These are phyloP conservation scores for Polyplosphaeria fusca DNA, from an alignment of 495 filamentous ascomycete species.

Conservation along the genomic window DNA sequence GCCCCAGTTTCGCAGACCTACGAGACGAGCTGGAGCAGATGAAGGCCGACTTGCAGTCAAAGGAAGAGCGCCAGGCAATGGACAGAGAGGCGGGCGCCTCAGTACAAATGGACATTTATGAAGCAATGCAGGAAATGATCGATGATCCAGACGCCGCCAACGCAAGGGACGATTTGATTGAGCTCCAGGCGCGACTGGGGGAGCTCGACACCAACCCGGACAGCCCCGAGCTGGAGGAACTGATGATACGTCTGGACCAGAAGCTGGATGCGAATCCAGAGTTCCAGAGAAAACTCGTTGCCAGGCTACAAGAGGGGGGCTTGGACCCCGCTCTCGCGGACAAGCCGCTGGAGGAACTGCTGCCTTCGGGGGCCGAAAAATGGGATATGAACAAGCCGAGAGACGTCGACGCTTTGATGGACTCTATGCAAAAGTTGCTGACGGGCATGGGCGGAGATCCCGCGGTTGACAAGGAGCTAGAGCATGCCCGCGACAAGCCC, in stretches of 20 bases:
- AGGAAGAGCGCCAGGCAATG: neutral
- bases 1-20: conserved; percentile 18
- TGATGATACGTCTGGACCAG: neutral
- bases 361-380: neutral
- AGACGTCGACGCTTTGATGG: conserved; percentile 4
- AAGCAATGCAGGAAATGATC: conserved; percentile 9
- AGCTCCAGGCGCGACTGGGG: neutral
- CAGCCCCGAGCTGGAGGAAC: neutral
- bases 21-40: conserved; percentile 4
- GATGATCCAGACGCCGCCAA: conserved; percentile 14
- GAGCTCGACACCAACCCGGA: neutral
- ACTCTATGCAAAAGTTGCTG: conserved; percentile 2
- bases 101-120: neutral
- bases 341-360: no score
- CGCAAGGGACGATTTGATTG: neutral
- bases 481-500: neutral
- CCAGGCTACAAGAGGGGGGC: neutral
- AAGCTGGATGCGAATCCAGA: conserved; percentile 6
- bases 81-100: neutral
- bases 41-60: neutral
- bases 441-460: conserved; percentile 3
- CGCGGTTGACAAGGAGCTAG: neutral
- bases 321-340: neutral
- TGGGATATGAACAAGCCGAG: neutral
- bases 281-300: conserved; percentile 4